These are phyloP conservation scores for Saccharomycopsis lassenensis DNA, from an alignment of 805 yeast species.

Conservation along the genomic window DNA sequence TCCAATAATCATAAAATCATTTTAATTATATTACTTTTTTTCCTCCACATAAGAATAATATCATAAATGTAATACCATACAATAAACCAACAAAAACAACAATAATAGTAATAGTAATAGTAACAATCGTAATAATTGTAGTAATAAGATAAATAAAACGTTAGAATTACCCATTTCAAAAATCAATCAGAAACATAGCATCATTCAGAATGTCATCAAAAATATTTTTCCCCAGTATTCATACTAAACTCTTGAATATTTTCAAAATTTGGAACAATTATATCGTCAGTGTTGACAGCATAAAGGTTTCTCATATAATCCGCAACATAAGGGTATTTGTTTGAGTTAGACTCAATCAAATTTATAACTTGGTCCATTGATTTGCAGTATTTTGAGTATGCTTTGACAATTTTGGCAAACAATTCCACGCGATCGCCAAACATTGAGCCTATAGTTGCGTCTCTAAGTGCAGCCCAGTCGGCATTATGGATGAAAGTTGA, in stretches of 20 bases:
- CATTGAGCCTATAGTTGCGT: conserved; percentile 50
- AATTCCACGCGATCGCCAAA: conserved; percentile 36
- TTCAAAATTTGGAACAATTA: conserved; percentile 32
- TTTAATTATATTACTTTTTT: too few relatives aligned
- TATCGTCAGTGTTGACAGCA: conserved; percentile 28
- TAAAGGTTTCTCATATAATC: conserved; percentile 29
- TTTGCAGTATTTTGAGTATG: conserved; percentile 37
- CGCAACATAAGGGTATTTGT: conserved; percentile 31
- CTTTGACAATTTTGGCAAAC: conserved; percentile 44
- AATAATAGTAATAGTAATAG: too few relatives aligned
- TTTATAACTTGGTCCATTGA: conserved; percentile 37
- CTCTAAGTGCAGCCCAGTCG: conserved; percentile 77
- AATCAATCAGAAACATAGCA: too few relatives aligned
- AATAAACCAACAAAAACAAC: too few relatives aligned
- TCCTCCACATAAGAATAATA: too few relatives aligned
- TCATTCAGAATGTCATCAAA: too few relatives aligned
- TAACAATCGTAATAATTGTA: too few relatives aligned
- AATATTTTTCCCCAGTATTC: background rate
- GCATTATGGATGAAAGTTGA: conserved; percentile 65
- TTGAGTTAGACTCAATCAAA: conserved; percentile 34
- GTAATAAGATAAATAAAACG: too few relatives aligned
- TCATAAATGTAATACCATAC: too few relatives aligned
- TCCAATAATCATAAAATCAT: too few relatives aligned
- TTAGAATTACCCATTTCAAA: too few relatives aligned
- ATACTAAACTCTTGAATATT: conserved; percentile 22